phyloP scores from a whole-genome alignment of 306 rosid species.

The Vigna radiata region DNA sequence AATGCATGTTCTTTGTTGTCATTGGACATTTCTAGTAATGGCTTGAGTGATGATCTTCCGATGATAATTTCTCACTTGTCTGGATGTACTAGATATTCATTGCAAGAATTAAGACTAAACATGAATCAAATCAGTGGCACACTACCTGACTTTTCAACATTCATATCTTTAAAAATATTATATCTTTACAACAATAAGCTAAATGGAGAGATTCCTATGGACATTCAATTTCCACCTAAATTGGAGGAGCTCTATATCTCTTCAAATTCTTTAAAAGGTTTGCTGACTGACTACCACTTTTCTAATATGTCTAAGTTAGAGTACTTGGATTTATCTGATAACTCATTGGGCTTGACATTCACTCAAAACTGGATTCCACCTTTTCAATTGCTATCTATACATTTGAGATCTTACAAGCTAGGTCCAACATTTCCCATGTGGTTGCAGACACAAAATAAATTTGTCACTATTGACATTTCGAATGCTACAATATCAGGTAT shows the following conservation, averaged over 20 bases:
- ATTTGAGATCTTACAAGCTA: too few relatives aligned
- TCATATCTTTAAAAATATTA: neutral
- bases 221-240: too few relatives aligned
- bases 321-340: neutral
- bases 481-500: neutral
- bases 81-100: slow-evolving; percentile 6
- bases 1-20: neutral
- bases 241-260: too few relatives aligned
- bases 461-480: fast-evolving
- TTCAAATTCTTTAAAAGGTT: too few relatives aligned
- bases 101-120: neutral
- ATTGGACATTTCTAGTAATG: neutral
- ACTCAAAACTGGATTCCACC: slow-evolving; percentile 18
- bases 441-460: neutral
- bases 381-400: neutral
- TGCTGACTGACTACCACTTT: too few relatives aligned
- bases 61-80: neutral
- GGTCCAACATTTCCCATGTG: too few relatives aligned
- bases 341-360: neutral
- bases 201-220: neutral
- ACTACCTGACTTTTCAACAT: neutral
- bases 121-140: slow-evolving; percentile 10
- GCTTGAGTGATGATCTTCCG: neutral
- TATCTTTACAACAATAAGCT: neutral
- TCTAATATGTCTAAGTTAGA: neutral